Base-by-base conservation (phyloP, 2,329 filamentous ascomycete genomes). In the Lasiodiplodia sp. region DNA sequence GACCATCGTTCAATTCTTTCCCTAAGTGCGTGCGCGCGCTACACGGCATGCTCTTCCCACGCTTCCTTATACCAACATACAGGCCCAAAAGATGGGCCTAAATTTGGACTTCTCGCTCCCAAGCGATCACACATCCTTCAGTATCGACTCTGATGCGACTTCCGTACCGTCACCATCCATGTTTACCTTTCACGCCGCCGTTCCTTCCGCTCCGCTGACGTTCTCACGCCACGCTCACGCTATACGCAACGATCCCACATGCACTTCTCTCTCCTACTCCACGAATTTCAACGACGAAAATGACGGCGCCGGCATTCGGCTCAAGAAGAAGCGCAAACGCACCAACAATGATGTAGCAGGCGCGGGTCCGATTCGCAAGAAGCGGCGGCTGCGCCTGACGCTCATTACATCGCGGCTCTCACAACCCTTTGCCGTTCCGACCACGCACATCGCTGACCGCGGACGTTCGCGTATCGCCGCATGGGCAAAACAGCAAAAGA, bases 331-430 rank as follows among this genome's bases (percentile, higher is more conserved):
- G 5, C 71, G 80, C 2, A 84, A 86, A 44, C 89, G 91, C 71
- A 86, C 91, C 53, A 88, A 91, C 62, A 78, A 66, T 86, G 28
- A 37, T 10, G 71, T 18, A 88, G 68, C 76, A 82, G 10, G 18
- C 75, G 83, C 28, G 5, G 57, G 58, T 16, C 67, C 57, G 2
- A 64, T 56, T 21, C 57, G 31, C 38, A 93, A 93, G 82, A 93
- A 92, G 78, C 87, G 91, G 28, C 85, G 91, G 3, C 80, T 92
- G 4, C 85, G 89, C 0, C 81, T 87, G 2, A 76, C 78, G 57
- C 83, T 92, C 53, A 87, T 92, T 74, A 93, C 91, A 1, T 92
- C 89, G 23, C 86, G 89, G 8, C 86, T 93, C 0, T 92, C 90
- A 11, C 86, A 84, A 58, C 90, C 91, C 1, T 93, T 88, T 77